Conservation (phyloP, 75 land plant species). For the Pinus taeda region DNA sequence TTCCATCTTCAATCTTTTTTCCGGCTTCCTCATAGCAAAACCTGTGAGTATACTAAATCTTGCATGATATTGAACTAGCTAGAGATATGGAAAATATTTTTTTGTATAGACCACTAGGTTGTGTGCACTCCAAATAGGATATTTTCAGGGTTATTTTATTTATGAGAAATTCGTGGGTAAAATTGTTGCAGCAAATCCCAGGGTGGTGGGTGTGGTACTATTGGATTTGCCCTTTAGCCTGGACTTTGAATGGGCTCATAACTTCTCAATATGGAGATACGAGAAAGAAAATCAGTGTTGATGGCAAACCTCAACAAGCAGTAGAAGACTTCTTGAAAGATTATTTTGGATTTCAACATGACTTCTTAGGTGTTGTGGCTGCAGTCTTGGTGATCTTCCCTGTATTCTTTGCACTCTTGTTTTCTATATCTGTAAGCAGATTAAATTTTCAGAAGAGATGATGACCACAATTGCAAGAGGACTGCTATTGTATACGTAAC, state of each 20-base stretch:
- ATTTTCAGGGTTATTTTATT: not conserved
- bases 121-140: not conserved
- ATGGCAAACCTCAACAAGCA: slow-evolving; percentile 19
- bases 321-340: slow-evolving; percentile 33
- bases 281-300: slow-evolving; percentile 17
- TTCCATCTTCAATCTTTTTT: slow-evolving; percentile 61
- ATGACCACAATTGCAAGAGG: not conserved
- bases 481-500: too few relatives aligned
- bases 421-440: slow-evolving; percentile 35
- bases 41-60: slow-evolving; percentile 38
- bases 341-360: slow-evolving; percentile 43
- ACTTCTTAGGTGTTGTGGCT: slow-evolving; percentile 43
- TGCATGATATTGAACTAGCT: not conserved
- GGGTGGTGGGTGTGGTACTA: slow-evolving; percentile 80
- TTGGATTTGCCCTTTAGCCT: slow-evolving; percentile 62
- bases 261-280: slow-evolving; percentile 66
- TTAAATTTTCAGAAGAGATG: slow-evolving; percentile 64
- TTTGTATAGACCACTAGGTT: too few relatives aligned
- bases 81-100: too few relatives aligned
- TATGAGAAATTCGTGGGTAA: not conserved
- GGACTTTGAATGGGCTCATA: slow-evolving; percentile 67
- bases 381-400: slow-evolving; percentile 35
- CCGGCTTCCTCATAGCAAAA: slow-evolving; percentile 49
- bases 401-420: slow-evolving; percentile 35
- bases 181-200: slow-evolving; percentile 52